Base-by-base conservation (phyloP, 495 filamentous ascomycete species). In the Paragyromitra xinjiangensis region DNA sequence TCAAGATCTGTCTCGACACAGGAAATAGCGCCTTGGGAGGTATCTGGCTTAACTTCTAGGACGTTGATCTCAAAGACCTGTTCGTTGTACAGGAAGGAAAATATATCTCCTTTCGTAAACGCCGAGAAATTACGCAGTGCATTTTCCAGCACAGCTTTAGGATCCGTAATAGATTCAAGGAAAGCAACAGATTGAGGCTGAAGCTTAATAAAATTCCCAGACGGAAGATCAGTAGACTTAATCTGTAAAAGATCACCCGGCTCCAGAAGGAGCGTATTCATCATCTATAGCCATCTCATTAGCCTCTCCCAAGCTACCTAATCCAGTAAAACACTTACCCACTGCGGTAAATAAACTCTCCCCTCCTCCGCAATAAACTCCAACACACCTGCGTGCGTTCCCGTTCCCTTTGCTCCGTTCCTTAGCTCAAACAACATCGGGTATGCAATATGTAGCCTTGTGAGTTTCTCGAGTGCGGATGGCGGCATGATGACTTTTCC, bases 291-390 rank as follows among this genome's bases (percentile, higher is more conserved):
- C 9, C 45, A n/a, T 42, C 78, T 77, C 50, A 69, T 79, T 69
- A 59, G 62, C 56, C 12, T 37, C n/a, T n/a, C 58, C 40, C 59
- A 11, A 69, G 6, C 29, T 12, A 66, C 64, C 64, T 19, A 51
- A 16, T 6, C 44, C n/a, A 56, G 37, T 16, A 8, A 44, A 8
- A 44, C 39, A 82, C 90, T 79, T 86, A 97, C 94, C 95, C 95
- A 99, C 81, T 92, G 92, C 58, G 95, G 95, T 69, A 99, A 85
- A 85, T 99, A 99, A 6, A 96, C 93, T 82, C 95, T 92, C 39
- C 95, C 95, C 84, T 99, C 95, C 83, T 98, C 95, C 9, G 95
- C 95, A 69, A 97, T 94, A 82, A 99, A 99, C 82, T 99, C 95
- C 75, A 99, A 84, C 61, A 98, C 96, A 85, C 95, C 95, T 6